Evolutionary conservation across 2,329 filamentous ascomycete genomes (phyloP).

Genomic region (Periconia sp.): DNA sequence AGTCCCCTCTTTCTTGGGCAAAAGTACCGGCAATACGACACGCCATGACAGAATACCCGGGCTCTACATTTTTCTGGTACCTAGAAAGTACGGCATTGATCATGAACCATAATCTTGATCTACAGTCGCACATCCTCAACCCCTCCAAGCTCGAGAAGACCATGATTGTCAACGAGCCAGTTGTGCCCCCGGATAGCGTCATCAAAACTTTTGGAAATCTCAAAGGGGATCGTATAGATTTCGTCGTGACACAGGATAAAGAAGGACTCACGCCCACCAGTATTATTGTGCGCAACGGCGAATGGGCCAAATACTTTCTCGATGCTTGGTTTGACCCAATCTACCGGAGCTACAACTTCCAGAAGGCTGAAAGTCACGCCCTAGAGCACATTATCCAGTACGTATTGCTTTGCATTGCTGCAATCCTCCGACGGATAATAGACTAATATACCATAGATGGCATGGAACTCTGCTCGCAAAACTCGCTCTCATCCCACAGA

Average conservation of each 20-base stretch:
- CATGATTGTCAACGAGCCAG: conserved; percentile 82
- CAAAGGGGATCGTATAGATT: conserved; percentile 74
- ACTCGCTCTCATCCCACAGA: conserved; percentile 85
- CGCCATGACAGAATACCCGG: conserved; percentile 77
- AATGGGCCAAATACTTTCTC: conserved; percentile 90
- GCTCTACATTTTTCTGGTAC: conserved; percentile 81
- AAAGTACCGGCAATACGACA: conserved; percentile 85
- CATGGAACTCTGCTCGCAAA: conserved; percentile 93
- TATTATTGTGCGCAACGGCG: conserved; percentile 78
- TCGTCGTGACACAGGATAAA: conserved; percentile 82
- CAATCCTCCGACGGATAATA: background rate
- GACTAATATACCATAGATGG: conserved; percentile 66
- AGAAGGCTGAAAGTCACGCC: conserved; percentile 89
- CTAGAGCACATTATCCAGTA: conserved; percentile 64
- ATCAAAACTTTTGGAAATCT: conserved; percentile 91
- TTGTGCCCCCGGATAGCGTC: conserved; percentile 94
- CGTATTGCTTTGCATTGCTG: conserved; percentile 19
- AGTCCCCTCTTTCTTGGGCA: conserved; percentile 65
- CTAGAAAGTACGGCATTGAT: conserved; percentile 84
- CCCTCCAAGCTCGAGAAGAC: conserved; percentile 67
- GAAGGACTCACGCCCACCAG: conserved; percentile 76
- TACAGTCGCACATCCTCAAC: conserved; percentile 73
- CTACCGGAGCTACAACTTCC: conserved; percentile 93
- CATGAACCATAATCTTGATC: conserved; percentile 73
- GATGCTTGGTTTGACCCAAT: conserved; percentile 97